Conservation (phyloP, 257 asterid species). For the Eustoma russellianum region DNA sequence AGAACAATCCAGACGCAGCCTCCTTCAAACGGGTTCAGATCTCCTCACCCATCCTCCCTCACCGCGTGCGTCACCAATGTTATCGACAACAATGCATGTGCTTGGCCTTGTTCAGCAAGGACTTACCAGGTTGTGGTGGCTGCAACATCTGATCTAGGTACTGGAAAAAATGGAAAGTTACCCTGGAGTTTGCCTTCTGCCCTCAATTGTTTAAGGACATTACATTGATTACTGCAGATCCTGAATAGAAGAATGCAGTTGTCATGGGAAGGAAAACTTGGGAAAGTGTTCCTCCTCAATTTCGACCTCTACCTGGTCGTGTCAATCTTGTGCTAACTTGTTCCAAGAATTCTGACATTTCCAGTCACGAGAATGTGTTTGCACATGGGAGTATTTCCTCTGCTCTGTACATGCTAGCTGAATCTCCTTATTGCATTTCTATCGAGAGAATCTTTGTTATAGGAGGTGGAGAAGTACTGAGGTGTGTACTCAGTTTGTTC, state of each 20-base stretch:
- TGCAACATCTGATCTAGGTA: conserved; percentile 75
- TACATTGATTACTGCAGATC: conserved; percentile 45
- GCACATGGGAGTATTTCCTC: conserved; percentile 36
- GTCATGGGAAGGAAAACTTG: conserved; percentile 89
- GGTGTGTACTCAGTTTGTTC: conserved; percentile 23
- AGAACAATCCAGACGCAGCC: too few relatives aligned
- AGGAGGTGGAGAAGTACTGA: conserved; percentile 71
- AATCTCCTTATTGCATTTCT: conserved; percentile 34
- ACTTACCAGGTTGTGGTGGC: conserved; percentile 77
- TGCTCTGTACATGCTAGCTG: conserved; percentile 49
- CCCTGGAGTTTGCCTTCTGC: conserved; percentile 82
- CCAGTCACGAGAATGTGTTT: conserved; percentile 35
- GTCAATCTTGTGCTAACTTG: conserved; percentile 61
- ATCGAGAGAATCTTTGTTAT: conserved; percentile 58
- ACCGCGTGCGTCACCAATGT: too few relatives aligned
- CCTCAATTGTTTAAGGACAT: conserved; percentile 66
- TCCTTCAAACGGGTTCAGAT: too few relatives aligned
- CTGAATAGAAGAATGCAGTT: conserved; percentile 56
- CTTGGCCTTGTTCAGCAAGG: conserved; percentile 22
- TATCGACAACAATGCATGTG: conserved; percentile 13
- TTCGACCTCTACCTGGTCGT: conserved; percentile 69
- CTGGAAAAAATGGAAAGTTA: conserved; percentile 64
- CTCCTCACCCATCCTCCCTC: too few relatives aligned
- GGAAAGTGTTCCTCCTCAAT: conserved; percentile 63
- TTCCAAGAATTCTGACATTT: conserved; percentile 24